A percentile compares a stretch with the other conserved stretches of the same genome.
Evolutionary conservation across 2,329 filamentous ascomycete species (phyloP).

Genomic region (Podosphaera leucotricha): DNA sequence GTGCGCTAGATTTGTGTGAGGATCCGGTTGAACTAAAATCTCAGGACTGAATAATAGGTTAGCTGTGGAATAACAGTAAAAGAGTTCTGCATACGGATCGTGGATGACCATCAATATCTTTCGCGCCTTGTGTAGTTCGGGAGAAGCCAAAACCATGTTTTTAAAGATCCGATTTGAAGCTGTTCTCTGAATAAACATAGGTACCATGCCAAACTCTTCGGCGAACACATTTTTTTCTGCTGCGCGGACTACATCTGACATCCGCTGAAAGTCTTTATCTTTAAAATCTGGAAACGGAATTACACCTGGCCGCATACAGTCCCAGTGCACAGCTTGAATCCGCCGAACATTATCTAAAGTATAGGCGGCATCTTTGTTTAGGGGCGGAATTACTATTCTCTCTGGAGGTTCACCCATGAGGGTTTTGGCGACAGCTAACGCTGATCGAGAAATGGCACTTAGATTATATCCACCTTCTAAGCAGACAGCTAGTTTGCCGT

Average conservation of each 20-base stretch:
- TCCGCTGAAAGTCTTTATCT: slow-evolving; percentile 30
- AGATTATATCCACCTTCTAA: slow-evolving; percentile 94
- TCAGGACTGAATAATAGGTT: slow-evolving; percentile 30
- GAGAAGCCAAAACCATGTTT: slow-evolving; percentile 66
- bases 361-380: slow-evolving; percentile 32
- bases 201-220: slow-evolving; percentile 53
- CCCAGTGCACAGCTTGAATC: slow-evolving; percentile 53
- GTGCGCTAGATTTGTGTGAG: slow-evolving; percentile 49
- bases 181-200: slow-evolving; percentile 56
- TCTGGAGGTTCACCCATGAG: slow-evolving; percentile 86
- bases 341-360: slow-evolving; percentile 35
- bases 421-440: slow-evolving; percentile 71
- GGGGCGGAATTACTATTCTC: slow-evolving; percentile 29
- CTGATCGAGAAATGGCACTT: slow-evolving; percentile 73
- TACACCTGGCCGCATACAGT: slow-evolving; percentile 55
- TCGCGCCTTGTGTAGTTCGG: slow-evolving; percentile 37
- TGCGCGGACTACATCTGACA: slow-evolving; percentile 59
- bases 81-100: slow-evolving; percentile 41
- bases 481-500: slow-evolving; percentile 76
- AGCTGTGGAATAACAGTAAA: neutral
- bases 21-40: slow-evolving; percentile 41
- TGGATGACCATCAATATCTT: slow-evolving; percentile 72
- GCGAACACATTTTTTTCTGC: slow-evolving; percentile 52
- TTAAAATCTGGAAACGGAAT: slow-evolving; percentile 29
- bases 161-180: slow-evolving; percentile 54